Evolutionary conservation across 306 rosid species (phyloP).

Genomic region (Corylus heterophylla): DNA sequence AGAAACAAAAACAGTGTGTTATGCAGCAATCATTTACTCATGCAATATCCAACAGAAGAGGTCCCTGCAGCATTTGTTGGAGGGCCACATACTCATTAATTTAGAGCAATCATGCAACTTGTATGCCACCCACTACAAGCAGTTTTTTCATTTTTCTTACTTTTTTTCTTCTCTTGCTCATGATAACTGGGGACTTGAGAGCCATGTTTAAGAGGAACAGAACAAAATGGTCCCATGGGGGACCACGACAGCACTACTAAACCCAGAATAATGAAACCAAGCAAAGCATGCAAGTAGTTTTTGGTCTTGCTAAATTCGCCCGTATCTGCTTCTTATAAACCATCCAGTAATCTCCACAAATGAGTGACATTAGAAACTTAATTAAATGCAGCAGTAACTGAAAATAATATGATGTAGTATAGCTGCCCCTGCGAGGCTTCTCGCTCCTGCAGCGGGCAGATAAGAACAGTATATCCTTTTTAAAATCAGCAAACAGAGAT

Average conservation of each 20-base stretch:
- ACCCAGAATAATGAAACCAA: conserved; percentile 8
- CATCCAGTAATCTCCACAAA: not conserved
- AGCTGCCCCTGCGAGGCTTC: too few species aligned
- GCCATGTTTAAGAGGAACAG: conserved; percentile 40
- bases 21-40: conserved; percentile 32
- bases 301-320: not conserved
- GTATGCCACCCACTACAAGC: conserved; percentile 35
- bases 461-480: not conserved
- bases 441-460: too few species aligned
- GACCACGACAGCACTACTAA: conserved; percentile 23
- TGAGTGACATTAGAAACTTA: not conserved
- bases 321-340: not conserved
- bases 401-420: not conserved
- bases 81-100: conserved; percentile 51
- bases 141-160: conserved; percentile 35
- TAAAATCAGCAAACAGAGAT: not conserved
- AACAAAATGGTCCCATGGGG: conserved; percentile 33
- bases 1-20: conserved; percentile 36
- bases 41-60: conserved; percentile 38
- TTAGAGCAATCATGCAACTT: conserved; percentile 43
- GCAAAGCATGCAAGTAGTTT: conserved; percentile 17
- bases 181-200: conserved; percentile 41
- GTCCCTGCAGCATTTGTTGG: conserved; percentile 34
- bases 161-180: conserved; percentile 33
- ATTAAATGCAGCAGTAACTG: not conserved